Percentiles rank a stretch among this genome's conserved stretches.
Evolutionary conservation across 2,329 filamentous ascomycete genomes (phyloP).

Genomic region (Neoarthrinium moseri): DNA sequence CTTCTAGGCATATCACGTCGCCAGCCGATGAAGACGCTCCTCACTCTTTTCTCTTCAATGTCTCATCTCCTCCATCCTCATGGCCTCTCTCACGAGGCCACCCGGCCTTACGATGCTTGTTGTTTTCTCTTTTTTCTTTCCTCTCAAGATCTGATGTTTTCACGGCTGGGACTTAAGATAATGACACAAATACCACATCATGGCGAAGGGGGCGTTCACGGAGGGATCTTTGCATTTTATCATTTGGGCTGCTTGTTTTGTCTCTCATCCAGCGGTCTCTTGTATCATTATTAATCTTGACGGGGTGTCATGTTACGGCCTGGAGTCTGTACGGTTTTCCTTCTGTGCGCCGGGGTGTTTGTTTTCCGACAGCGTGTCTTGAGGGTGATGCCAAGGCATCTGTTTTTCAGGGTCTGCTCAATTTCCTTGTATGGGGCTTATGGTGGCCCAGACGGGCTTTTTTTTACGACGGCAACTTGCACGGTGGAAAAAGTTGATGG

Average conservation of each 20-base stretch:
- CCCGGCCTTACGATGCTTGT: neutral
- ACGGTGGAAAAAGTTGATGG: neutral
- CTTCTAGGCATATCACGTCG: slow-evolving; percentile 19
- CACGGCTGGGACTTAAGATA: slow-evolving; percentile 13
- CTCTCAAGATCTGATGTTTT: slow-evolving; percentile 13
- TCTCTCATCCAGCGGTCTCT: slow-evolving; percentile 9
- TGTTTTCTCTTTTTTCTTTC: slow-evolving; percentile 4
- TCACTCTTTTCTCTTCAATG: slow-evolving; percentile 14
- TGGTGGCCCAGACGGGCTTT: too few species aligned
- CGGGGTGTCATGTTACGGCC: neutral
- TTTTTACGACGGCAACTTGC: too few species aligned
- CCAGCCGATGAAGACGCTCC: slow-evolving; percentile 4
- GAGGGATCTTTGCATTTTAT: slow-evolving; percentile 9
- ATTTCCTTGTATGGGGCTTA: neutral
- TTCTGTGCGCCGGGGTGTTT: neutral
- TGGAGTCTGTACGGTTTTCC: neutral
- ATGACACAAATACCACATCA: slow-evolving; percentile 20
- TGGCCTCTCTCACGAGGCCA: neutral
- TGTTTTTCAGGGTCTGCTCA: neutral
- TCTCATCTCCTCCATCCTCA: slow-evolving; percentile 9
- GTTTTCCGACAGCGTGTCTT: neutral
- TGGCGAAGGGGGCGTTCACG: slow-evolving; percentile 17
- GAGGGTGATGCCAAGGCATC: neutral
- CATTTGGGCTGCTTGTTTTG: neutral
- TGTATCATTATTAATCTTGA: slow-evolving; percentile 20